Evolutionary conservation across 2,329 filamentous ascomycete genomes (phyloP), one percentile per base, ranked within the genome.

Genomic region (Xylaria sp.): DNA sequence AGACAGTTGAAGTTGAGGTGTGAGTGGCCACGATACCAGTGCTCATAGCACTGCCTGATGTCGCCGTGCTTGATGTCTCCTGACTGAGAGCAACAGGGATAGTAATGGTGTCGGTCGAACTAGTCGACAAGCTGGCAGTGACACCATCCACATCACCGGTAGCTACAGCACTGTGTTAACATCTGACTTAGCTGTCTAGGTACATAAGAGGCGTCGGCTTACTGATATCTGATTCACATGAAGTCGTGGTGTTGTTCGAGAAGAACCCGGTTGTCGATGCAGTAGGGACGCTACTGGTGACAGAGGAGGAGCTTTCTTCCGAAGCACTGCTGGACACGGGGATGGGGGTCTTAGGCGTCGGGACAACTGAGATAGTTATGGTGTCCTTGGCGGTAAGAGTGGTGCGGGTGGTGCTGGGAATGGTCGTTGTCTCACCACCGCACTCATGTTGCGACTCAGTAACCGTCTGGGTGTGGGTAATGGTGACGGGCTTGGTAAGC

Each of bases 141-240:
- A 41, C 64, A n/a, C 70, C 70, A 23, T 69, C 67, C 6, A 72
- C 59, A 9, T 70, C 58, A 2, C 7, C 55, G 7, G 64, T 62
- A 5, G 52, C 70, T 72, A 2, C 41, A n/a, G 6, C 1, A 0
- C 5, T 25, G 18, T 31, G 51, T 65, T 63, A 65, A 57, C 20
- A 18, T 31, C 33, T 5, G 6, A n/a, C 10, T 4, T 2, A 3
- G 12, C 5, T 8, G 51, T 23, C 33, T 1, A 8, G 15, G 1
- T 1, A 31, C 1, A 18, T 18, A 3, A 9, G 9, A 41, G 20
- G 39, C 15, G 1, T 20, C 39, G 5, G 5, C 66, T 55, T 66
- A 71, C 69, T 60, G 3, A 25, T 54, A 1, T 36, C 36, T 31
- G 64, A 67, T 10, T 43, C 59, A n/a, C 67, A 70, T 1, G 67